Percentiles rank a stretch among this genome's conserved stretches.
Evolutionary conservation across 2,329 filamentous ascomycete genomes (phyloP).

Genomic region (Xylaria sp.): DNA sequence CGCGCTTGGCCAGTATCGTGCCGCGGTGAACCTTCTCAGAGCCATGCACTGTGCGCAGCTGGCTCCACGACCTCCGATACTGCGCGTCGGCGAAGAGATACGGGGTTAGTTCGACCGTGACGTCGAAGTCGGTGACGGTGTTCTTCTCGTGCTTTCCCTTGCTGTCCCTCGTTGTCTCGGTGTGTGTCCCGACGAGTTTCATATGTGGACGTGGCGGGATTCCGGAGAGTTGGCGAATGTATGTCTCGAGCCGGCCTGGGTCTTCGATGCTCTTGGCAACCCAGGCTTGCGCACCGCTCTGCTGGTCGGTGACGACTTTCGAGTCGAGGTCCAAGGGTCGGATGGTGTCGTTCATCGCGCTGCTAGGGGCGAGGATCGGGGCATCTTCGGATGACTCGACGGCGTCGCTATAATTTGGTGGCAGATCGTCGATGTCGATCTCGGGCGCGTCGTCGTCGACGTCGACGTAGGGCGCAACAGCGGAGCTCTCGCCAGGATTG

Average conservation of each 20-base stretch:
- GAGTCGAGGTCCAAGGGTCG: constrained; percentile 27
- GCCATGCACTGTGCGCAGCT: constrained; percentile 60
- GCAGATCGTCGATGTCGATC: constrained; percentile 37
- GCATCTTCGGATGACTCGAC: constrained; percentile 28
- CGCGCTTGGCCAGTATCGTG: constrained; percentile 55
- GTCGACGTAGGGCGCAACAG: constrained; percentile 20
- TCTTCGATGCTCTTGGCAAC: constrained; percentile 53
- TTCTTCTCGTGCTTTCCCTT: constrained; percentile 53
- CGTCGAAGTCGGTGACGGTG: constrained; percentile 63
- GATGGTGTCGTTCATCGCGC: neutral
- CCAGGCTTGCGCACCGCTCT: constrained; percentile 48
- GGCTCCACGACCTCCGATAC: constrained; percentile 47
- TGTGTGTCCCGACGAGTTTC: constrained; percentile 59
- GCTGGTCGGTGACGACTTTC: constrained; percentile 37
- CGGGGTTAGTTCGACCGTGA: constrained; percentile 63
- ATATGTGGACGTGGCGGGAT: constrained; percentile 60
- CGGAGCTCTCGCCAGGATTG: constrained; percentile 35
- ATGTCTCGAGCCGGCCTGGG: constrained; percentile 50
- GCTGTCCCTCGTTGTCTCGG: constrained; percentile 48
- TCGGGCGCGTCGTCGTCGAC: constrained; percentile 38
- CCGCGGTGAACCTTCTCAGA: constrained; percentile 69
- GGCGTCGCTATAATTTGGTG: constrained; percentile 39
- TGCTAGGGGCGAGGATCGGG: constrained; percentile 28
- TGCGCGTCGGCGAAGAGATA: constrained; percentile 57
- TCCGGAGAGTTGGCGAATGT: constrained; percentile 51